Evolutionary conservation across 1,139 yeast species (phyloP), one percentile per base, ranked within the genome.

Genomic region (Magnusiomyces sp.): DNA sequence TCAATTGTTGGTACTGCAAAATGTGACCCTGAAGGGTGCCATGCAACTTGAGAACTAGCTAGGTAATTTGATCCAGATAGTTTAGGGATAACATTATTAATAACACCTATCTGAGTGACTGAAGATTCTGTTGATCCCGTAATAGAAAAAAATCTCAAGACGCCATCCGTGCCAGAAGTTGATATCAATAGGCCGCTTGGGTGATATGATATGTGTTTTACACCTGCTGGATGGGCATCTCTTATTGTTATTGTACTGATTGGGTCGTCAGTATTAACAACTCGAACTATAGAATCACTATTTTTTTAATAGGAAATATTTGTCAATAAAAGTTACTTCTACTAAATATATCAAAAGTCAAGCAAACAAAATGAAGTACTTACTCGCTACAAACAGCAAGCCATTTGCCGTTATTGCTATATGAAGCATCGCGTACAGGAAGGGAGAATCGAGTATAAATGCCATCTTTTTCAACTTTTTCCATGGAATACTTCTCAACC

Each of bases 341-440:
- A 31, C 10, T 31, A 31, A 31, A 31, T 9, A 31, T 13, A 9
- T 13, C 13, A 9, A 14, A 34, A 4, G 16, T n/a, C n/a, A 34
- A 34, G 13, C 13, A 31, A 31, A 13, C 13, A 17, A 23, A n/a
- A 13, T 10, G 27, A 13, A 20, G 43, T 16, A 47, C 50, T 33
- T 33, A 47, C 50, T 87, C 94, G 49, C 95, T 94, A 31, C 88
- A 92, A 50, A 81, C 75, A 1, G 86, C 77, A 2, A 79, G 70
- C 68, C 84, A 74, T 47, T 77, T 73, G 0, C 90, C 95, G 53
- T 80, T 84, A 53, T 83, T 85, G 43, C 86, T 79, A 62, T 84
- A 80, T 16, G 69, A 69, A 4, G 81, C 72, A 54, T 80, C 85
- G 55, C 94, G 73, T 39, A 89, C 64, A 0, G 95, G 85, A 41